These are phyloP conservation scores for Xerocomellus amylosporus DNA, from an alignment of 768 basidiomycete genomes.

Conservation along the genomic window DNA sequence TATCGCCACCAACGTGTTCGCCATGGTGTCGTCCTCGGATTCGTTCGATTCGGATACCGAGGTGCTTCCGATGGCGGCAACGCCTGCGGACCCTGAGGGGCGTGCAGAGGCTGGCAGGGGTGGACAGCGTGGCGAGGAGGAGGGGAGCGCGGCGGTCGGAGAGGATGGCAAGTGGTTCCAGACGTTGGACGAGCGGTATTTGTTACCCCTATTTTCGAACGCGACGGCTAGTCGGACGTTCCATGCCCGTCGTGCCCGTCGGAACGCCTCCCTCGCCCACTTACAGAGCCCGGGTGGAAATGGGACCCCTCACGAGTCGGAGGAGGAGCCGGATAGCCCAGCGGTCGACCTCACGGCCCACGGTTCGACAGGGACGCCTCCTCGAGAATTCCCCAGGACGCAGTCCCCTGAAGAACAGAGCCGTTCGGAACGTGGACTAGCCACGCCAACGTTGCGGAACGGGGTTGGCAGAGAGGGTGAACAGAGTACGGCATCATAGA, in stretches of 20 bases:
- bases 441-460: slow-evolving; percentile 59
- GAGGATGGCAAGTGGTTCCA: slow-evolving; percentile 97
- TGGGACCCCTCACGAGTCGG: slow-evolving; percentile 37
- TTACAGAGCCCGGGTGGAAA: slow-evolving; percentile 21
- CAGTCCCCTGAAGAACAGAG: slow-evolving; percentile 44
- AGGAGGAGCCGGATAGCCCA: slow-evolving; percentile 41
- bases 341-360: slow-evolving; percentile 44
- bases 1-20: slow-evolving; percentile 44
- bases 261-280: slow-evolving; percentile 35
- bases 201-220: slow-evolving; percentile 90
- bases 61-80: slow-evolving; percentile 71
- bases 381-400: slow-evolving; percentile 21
- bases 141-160: slow-evolving; percentile 24
- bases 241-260: slow-evolving; percentile 70
- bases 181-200: slow-evolving; percentile 88
- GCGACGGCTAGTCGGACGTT: slow-evolving; percentile 85
- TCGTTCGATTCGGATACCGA: slow-evolving; percentile 76
- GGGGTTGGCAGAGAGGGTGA: slow-evolving; percentile 36
- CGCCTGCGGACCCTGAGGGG: slow-evolving; percentile 33
- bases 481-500: slow-evolving; percentile 4
- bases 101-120: slow-evolving; percentile 4
- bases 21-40: slow-evolving; percentile 74
- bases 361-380: slow-evolving; percentile 1
- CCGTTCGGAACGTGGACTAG: slow-evolving; percentile 59
- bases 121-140: neutral